Percentiles rank a stretch among this genome's conserved stretches.
Conservation (phyloP, 805 yeast species). For the Metschnikowia cubensis region DNA sequence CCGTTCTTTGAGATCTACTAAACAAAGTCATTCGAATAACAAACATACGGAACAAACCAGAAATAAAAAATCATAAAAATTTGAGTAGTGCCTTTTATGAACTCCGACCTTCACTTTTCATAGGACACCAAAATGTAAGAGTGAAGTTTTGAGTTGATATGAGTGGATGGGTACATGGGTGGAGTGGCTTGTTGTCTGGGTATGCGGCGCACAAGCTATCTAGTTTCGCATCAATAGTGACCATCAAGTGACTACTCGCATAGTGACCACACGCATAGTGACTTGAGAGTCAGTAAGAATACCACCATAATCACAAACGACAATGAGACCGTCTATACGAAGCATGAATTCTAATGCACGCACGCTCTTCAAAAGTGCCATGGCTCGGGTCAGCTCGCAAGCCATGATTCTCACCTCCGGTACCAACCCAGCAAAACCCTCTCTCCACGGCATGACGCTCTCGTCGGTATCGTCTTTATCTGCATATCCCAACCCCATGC, state of each 20-base stretch:
- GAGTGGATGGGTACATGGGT: too few species aligned
- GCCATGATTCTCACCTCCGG: conserved; percentile 42
- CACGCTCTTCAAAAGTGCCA: conserved; percentile 25
- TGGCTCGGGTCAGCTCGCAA: conserved; percentile 38
- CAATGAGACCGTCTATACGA: conserved; percentile 1
- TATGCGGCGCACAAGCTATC: too few species aligned
- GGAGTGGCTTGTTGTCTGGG: too few species aligned
- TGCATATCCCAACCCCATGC: conserved; percentile 67
- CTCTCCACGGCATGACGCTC: conserved; percentile 71
- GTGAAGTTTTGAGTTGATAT: too few species aligned
- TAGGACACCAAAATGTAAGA: too few species aligned
- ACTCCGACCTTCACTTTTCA: too few species aligned
- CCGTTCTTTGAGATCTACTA: too few species aligned
- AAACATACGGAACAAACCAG: too few species aligned
- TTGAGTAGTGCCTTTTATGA: too few species aligned
- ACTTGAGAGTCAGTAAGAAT: not conserved
- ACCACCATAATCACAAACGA: not conserved
- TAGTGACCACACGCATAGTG: not conserved
- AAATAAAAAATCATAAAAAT: too few species aligned
- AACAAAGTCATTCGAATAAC: too few species aligned
- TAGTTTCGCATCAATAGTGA: too few species aligned
- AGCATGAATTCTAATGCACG: not conserved
- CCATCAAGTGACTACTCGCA: not conserved
- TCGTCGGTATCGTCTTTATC: conserved; percentile 84
- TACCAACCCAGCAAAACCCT: conserved; percentile 1